Percentiles rank a stretch among this genome's conserved stretches.
Evolutionary conservation across 106 monocot genomes (phyloP).

Genomic region (Dendrobium officinale): DNA sequence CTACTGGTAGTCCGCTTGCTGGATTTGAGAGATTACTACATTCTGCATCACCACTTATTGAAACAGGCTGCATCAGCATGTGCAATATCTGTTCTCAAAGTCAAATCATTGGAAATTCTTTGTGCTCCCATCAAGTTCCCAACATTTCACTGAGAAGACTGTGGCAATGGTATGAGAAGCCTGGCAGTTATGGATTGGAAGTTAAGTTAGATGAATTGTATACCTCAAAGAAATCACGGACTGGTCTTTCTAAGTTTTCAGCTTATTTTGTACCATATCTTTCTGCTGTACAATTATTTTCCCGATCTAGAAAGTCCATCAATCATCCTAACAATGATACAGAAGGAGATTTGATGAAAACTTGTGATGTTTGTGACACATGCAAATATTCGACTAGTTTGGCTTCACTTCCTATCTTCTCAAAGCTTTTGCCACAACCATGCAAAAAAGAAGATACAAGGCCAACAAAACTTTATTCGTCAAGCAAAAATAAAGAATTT

Average conservation of each 20-base stretch:
- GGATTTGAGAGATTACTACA: slow-evolving; percentile 57
- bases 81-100: slow-evolving; percentile 21
- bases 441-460: slow-evolving; percentile 11
- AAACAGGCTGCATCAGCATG: slow-evolving; percentile 3
- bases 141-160: slow-evolving; percentile 41
- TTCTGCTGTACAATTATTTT: slow-evolving; percentile 82
- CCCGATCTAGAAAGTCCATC: neutral
- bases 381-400: slow-evolving; percentile 12
- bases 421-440: slow-evolving; percentile 31
- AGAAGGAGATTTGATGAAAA: slow-evolving; percentile 1
- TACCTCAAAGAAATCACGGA: slow-evolving; percentile 16
- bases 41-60: slow-evolving; percentile 66
- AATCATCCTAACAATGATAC: neutral
- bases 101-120: slow-evolving; percentile 9
- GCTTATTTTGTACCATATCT: slow-evolving; percentile 95
- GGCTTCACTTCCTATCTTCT: slow-evolving; percentile 32
- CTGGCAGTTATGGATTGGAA: slow-evolving; percentile 72
- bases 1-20: slow-evolving; percentile 40
- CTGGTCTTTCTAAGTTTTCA: slow-evolving; percentile 22
- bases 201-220: slow-evolving; percentile 46
- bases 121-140: slow-evolving; percentile 34
- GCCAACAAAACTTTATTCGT: neutral
- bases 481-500: slow-evolving; percentile 17
- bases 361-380: slow-evolving; percentile 4
- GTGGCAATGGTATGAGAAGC: slow-evolving; percentile 94